Conservation (phyloP, 306 rosid species). For the Cucumis cinereus region DNA sequence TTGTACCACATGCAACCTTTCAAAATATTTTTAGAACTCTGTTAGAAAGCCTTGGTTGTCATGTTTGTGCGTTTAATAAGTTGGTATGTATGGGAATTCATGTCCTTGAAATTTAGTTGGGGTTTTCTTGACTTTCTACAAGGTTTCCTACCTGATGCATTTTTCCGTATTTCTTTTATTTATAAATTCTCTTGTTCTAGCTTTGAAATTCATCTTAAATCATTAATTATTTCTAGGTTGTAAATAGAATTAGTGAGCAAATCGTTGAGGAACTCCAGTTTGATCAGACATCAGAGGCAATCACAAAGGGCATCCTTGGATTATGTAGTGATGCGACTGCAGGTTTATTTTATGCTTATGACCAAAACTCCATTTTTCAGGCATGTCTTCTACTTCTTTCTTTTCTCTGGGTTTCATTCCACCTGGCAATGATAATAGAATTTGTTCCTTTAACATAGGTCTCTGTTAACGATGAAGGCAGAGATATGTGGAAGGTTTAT, state of each 20-base stretch:
- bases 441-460: conserved; percentile 34
- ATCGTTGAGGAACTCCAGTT: conserved; percentile 94
- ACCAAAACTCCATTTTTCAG: conserved; percentile 91
- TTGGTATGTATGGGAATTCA: background rate
- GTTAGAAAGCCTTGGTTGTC: background rate
- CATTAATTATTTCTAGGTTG: conserved; percentile 41
- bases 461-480: conserved; percentile 88
- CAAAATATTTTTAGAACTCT: background rate
- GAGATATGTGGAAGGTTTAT: conserved; percentile 97
- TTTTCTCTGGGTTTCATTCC: conserved; percentile 3
- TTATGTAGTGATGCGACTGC: conserved; percentile 96
- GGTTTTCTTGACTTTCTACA: background rate
- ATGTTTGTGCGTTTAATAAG: background rate
- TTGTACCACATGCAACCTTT: background rate
- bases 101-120: background rate
- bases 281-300: conserved; percentile 75
- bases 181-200: conserved; percentile 4
- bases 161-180: background rate
- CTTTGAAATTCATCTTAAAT: conserved; percentile 13
- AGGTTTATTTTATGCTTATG: conserved; percentile 91
- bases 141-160: conserved; percentile 2
- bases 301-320: conserved; percentile 81
- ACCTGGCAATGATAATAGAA: conserved; percentile 5
- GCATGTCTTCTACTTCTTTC: conserved; percentile 23
- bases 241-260: conserved; percentile 88